phyloP scores from a whole-genome alignment of 2,329 filamentous ascomycete genomes.

The Trichophyton simii region DNA sequence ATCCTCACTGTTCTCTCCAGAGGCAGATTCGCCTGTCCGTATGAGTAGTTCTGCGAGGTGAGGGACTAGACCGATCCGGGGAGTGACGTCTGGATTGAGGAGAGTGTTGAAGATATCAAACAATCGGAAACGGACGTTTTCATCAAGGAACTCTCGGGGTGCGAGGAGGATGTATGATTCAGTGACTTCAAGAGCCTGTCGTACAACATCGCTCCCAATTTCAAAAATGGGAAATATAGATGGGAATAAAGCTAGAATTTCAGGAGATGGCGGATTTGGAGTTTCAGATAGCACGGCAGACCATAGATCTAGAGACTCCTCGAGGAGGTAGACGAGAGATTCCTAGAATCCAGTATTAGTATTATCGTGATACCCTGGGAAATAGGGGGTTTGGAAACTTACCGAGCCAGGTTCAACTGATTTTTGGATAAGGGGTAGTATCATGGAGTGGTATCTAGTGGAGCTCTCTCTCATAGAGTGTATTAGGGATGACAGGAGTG shows the following conservation, averaged over 20 bases:
- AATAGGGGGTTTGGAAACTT: constrained; percentile 14
- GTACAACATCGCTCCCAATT: constrained; percentile 51
- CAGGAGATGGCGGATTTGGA: constrained; percentile 45
- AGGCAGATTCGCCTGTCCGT: constrained; percentile 49
- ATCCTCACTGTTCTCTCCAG: constrained; percentile 38
- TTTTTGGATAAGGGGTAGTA: constrained; percentile 69
- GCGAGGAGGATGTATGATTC: constrained; percentile 61
- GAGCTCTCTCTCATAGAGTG: constrained; percentile 70
- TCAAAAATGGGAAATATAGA: constrained; percentile 54
- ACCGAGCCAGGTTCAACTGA: constrained; percentile 66
- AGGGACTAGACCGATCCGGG: constrained; percentile 30
- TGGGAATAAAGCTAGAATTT: constrained; percentile 52
- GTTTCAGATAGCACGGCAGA: constrained; percentile 57
- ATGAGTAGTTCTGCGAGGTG: constrained; percentile 52
- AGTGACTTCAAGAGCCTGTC: constrained; percentile 50
- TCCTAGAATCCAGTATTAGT: constrained; percentile 26
- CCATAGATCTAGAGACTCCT: constrained; percentile 89
- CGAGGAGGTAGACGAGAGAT: constrained; percentile 68
- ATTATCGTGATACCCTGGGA: background rate
- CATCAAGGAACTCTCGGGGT: constrained; percentile 32
- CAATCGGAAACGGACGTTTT: constrained; percentile 27
- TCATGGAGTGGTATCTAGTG: constrained; percentile 62
- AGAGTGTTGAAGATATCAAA: constrained; percentile 30
- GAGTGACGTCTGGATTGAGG: constrained; percentile 27
- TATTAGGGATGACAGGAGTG: constrained; percentile 73